phyloP scores from a whole-genome alignment of 75 land plant species.

The Pinus tabuliformis region DNA sequence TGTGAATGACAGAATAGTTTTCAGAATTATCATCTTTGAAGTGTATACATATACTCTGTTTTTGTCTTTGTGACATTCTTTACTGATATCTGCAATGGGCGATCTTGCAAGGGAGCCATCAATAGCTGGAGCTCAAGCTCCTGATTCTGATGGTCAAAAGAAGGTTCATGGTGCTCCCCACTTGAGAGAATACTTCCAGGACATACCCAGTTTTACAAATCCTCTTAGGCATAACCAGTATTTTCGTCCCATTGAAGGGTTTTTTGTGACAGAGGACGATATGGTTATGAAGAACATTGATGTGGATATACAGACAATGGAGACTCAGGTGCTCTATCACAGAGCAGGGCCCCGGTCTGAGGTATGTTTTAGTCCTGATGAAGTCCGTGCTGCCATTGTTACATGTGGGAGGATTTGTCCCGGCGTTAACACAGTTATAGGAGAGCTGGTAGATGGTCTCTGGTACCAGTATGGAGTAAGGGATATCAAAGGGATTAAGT shows the following conservation, averaged over 20 bases:
- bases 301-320: constrained; percentile 31
- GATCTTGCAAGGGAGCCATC: no score
- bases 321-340: constrained; percentile 38
- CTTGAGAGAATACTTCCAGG: constrained; percentile 38
- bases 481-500: constrained; percentile 54
- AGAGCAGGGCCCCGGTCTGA: constrained; percentile 71
- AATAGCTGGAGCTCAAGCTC: no score
- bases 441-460: constrained; percentile 77
- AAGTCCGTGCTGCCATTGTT: constrained; percentile 74
- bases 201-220: constrained; percentile 38
- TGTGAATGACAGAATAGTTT: no score
- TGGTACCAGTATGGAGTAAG: constrained; percentile 77
- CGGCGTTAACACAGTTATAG: constrained; percentile 86
- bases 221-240: constrained; percentile 50
- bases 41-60: no score
- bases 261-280: constrained; percentile 52
- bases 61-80: no score
- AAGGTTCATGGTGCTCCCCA: constrained; percentile 24
- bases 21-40: no score
- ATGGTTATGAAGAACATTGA: constrained; percentile 50
- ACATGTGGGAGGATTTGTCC: constrained; percentile 96
- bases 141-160: neutral
- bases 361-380: constrained; percentile 42
- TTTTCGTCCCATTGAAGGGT: constrained; percentile 49
- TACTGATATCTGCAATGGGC: no score